phyloP scores from a whole-genome alignment of 2,329 filamentous ascomycete species.

The Dactylellina sp. region DNA sequence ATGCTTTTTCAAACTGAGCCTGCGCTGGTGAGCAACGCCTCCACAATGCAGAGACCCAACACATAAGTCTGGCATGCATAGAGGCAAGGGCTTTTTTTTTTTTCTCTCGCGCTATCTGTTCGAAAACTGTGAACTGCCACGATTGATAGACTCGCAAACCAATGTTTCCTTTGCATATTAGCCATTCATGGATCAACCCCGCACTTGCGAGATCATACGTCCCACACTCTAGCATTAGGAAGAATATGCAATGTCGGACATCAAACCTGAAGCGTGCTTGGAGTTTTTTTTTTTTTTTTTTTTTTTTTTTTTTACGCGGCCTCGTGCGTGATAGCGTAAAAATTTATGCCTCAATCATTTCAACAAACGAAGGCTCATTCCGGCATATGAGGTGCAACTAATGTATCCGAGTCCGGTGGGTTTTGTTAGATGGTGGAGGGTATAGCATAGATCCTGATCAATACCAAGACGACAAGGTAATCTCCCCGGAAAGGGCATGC shows the following conservation, averaged over 20 bases:
- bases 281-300: neutral
- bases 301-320: neutral
- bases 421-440: neutral
- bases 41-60: too few relatives aligned
- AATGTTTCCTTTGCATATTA: slow-evolving; percentile 1
- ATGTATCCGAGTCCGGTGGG: neutral
- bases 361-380: slow-evolving; percentile 15
- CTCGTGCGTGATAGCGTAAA: neutral
- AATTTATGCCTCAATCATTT: slow-evolving; percentile 5
- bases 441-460: slow-evolving; percentile 16
- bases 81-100: neutral
- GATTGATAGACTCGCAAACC: neutral
- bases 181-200: slow-evolving; percentile 21
- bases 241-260: slow-evolving; percentile 9
- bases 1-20: neutral
- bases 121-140: neutral
- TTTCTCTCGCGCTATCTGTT: neutral
- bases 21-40: neutral
- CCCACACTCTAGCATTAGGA: neutral
- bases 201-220: neutral
- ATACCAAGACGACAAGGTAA: too few relatives aligned
- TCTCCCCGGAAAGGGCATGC: neutral
- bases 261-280: neutral
- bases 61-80: neutral
- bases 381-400: neutral